These are phyloP conservation scores for Malassezia nana DNA, from an alignment of 1,284 basidiomycete genomes.

Conservation along the genomic window DNA sequence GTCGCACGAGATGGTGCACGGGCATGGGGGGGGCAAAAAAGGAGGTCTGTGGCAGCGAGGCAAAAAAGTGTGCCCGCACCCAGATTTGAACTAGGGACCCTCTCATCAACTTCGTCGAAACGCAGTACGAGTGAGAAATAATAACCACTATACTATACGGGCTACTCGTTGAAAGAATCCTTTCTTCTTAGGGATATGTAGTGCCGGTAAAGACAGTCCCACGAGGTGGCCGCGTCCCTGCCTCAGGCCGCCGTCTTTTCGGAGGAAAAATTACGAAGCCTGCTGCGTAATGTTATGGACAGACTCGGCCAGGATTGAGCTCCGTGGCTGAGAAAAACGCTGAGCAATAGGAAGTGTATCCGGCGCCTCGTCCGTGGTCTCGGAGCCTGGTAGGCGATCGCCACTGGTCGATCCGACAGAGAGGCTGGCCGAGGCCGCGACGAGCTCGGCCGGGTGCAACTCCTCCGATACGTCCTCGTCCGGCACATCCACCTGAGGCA, in stretches of 20 bases:
- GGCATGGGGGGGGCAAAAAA: not conserved
- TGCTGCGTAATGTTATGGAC: not conserved
- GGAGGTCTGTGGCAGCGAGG: not conserved
- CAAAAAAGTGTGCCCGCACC: conserved; percentile 15
- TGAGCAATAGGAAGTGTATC: conserved; percentile 1
- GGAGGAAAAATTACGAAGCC: not conserved
- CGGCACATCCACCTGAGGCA: not conserved
- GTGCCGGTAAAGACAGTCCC: no score
- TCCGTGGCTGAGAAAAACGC: conserved; percentile 7
- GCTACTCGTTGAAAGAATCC: not conserved
- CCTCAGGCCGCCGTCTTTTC: no score
- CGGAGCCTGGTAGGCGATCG: not conserved
- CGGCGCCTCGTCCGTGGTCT: not conserved
- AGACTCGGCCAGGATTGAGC: not conserved
- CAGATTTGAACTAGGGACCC: conserved; percentile 18
- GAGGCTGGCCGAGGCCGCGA: not conserved
- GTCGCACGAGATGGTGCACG: not conserved
- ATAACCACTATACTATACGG: conserved; percentile 19
- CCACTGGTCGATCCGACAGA: not conserved
- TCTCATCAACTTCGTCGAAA: conserved; percentile 15
- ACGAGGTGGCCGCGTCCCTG: no score
- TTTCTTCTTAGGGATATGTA: no score
- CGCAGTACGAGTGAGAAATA: conserved; percentile 18
- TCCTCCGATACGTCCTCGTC: not conserved
- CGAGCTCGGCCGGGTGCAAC: not conserved